Evolutionary conservation across 2,329 filamentous ascomycete genomes (phyloP), one percentile per base, ranked within the genome.

Genomic region (Dactylellina cionopaga): DNA sequence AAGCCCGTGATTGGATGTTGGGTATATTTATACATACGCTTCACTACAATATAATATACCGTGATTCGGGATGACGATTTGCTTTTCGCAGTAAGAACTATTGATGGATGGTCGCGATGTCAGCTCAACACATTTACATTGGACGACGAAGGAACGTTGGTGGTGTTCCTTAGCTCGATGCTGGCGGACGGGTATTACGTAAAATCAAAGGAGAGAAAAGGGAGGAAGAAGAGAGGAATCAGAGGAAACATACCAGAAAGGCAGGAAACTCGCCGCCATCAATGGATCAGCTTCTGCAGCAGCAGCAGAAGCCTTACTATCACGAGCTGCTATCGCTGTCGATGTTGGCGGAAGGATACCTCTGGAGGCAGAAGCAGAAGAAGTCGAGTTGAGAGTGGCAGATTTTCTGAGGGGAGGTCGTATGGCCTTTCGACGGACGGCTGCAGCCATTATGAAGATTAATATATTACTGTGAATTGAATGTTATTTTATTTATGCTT

Each of bases 251-350:
- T 56, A 77, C 76, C 76, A 77, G 59, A 76, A 77, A 2, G 76
- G 76, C 47, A 77, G 65, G 64, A 77, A 77, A 69, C 75, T 76
- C 31, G 76, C 76, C 66, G 76, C 76, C 76, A 77, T 77, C 35
- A 74, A 75, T 52, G 72, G 71, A 66, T 77, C 76, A 5, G 58
- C 35, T 51, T 76, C 75, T 56, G 69, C 62, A 5, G 55, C 24
- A 31, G 49, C 19, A 29, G 39, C 58, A 60, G 68, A 66, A 47
- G 60, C 59, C 27, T 55, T 60, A 17, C 37, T 68, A n/a, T 74
- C 62, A 35, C 62, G 69, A 29, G 60, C 62, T n/a, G 69, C 69
- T 25, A 68, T 55, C 24, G 69, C 62, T 43, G 69, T 66, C 13
- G 55, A 60, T 29, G 68, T 65, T 33, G 68, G 68, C 44, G 68